These are phyloP conservation scores for Dactylellina drechsleri DNA, from an alignment of 2,329 filamentous ascomycete species.

Conservation along the genomic window DNA sequence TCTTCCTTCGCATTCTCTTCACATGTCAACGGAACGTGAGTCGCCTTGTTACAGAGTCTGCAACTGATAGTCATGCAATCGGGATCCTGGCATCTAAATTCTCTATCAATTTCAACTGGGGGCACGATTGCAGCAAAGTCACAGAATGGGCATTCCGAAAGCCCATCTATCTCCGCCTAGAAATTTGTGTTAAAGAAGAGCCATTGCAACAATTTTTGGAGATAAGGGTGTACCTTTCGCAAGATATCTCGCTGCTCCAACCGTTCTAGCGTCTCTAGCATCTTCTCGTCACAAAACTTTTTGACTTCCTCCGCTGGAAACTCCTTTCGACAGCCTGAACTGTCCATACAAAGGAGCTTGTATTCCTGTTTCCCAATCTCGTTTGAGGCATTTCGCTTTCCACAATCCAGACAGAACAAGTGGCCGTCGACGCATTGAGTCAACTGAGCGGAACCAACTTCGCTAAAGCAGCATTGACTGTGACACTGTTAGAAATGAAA, in stretches of 20 bases:
- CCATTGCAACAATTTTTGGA: background rate
- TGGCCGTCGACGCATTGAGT: conserved; percentile 72
- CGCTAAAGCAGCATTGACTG: conserved; percentile 75
- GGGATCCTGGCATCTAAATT: conserved; percentile 76
- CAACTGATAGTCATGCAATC: conserved; percentile 72
- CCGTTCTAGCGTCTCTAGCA: conserved; percentile 72
- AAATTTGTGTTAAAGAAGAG: background rate
- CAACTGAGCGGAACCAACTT: conserved; percentile 74
- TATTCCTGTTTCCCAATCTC: conserved; percentile 77
- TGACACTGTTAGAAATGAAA: conserved; percentile 1
- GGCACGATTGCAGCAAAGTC: conserved; percentile 79
- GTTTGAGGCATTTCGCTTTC: conserved; percentile 72
- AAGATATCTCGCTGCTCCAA: conserved; percentile 77
- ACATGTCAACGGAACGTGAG: conserved; percentile 78
- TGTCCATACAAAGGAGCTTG: conserved; percentile 76
- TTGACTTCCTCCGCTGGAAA: conserved; percentile 70
- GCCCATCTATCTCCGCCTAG: conserved; percentile 73
- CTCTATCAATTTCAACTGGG: conserved; percentile 73
- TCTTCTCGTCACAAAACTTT: conserved; percentile 69
- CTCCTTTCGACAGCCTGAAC: conserved; percentile 71
- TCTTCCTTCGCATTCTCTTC: conserved; percentile 72
- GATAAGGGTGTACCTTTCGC: conserved; percentile 15
- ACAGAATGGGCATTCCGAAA: conserved; percentile 83
- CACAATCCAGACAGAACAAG: conserved; percentile 76
- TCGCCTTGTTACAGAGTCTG: conserved; percentile 73